Evolutionary conservation across 805 yeast species (phyloP), one percentile per base, ranked within the genome.

Genomic region (Hanseniaspora pseudoguilliermondii): DNA sequence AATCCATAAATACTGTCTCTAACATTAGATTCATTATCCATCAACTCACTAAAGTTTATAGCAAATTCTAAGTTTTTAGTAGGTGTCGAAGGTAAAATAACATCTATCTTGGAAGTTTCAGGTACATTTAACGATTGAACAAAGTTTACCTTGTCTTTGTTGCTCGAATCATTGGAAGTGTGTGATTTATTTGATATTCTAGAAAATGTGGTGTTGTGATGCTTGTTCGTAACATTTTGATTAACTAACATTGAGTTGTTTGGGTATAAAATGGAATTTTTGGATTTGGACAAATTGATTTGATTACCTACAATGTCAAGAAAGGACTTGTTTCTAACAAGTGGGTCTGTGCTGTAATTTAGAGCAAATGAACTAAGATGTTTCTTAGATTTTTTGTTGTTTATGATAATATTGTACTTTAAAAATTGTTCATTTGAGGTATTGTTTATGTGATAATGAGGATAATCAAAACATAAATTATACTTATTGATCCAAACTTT

Each of bases 41-140:
- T 61, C 39, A 49, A 15, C 29, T 55, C 54, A 49, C 39, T 46
- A 8, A 55, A 32, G 15, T 44, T 49, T 11, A 56, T 47, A 5
- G 68, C 65, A 42, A 73, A 59, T 38, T 78, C 82, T 75, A 81
- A 75, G 59, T 78, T 81, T 63, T 77, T 82, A 9, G 79, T 80
- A 0, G 87, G 90, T 0, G 89, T 83, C 3, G 82, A 79, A 2
- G 90, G 88, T 7, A 80, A 67, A 15, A 84, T 73, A 36, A 63
- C 66, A 59, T 61, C 66, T 47, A 60, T 75, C 67, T 62, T 73
- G 62, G 64, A 81, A 63, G 59, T 75, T 64, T 57, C 66, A 40
- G 81, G 86, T 64, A 60, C 83, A 62, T 67, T 68, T 1, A 69
- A 39, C 8, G 47, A 57, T 13, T 60, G 57, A n/a, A 62, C 62